These are phyloP conservation scores for Epichloe uncinata DNA, from an alignment of 2,329 filamentous ascomycete genomes.

Conservation along the genomic window DNA sequence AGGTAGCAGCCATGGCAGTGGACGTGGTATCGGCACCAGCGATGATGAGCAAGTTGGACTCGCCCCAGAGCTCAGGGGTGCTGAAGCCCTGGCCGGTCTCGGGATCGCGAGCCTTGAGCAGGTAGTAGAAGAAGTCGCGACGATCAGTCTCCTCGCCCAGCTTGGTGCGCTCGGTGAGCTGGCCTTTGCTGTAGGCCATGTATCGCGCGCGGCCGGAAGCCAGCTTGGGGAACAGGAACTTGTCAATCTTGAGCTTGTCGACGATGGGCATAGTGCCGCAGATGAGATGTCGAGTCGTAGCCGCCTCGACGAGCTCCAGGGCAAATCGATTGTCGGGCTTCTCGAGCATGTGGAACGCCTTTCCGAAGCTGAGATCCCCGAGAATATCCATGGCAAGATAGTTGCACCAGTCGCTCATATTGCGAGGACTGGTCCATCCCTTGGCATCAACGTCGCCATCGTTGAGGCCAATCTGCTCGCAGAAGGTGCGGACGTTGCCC, in stretches of 20 bases:
- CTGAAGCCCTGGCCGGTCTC: constrained; percentile 55
- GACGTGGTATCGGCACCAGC: constrained; percentile 61
- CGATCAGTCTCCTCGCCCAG: constrained; percentile 52
- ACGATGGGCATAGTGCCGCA: constrained; percentile 61
- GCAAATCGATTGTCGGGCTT: constrained; percentile 49
- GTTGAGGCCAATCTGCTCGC: constrained; percentile 37
- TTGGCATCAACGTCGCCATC: constrained; percentile 31
- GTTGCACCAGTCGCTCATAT: constrained; percentile 51
- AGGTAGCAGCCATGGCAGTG: constrained; percentile 48
- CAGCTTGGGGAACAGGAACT: constrained; percentile 52
- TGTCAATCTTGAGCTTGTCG: constrained; percentile 52
- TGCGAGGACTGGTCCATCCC: constrained; percentile 44
- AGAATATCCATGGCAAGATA: constrained; percentile 51
- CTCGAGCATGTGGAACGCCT: constrained; percentile 50
- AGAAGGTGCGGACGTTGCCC: constrained; percentile 53
- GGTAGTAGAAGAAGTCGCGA: constrained; percentile 64
- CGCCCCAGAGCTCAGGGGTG: constrained; percentile 54
- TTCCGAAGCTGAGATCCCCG: constrained; percentile 47
- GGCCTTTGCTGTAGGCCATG: constrained; percentile 56
- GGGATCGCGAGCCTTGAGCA: constrained; percentile 57
- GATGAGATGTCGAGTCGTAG: constrained; percentile 55
- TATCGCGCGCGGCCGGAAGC: constrained; percentile 54
- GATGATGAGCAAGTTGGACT: constrained; percentile 59
- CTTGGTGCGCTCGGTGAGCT: constrained; percentile 53
- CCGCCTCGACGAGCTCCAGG: constrained; percentile 51